Conservation (phyloP, 106 monocot genomes). For the Acorus gramineus region DNA sequence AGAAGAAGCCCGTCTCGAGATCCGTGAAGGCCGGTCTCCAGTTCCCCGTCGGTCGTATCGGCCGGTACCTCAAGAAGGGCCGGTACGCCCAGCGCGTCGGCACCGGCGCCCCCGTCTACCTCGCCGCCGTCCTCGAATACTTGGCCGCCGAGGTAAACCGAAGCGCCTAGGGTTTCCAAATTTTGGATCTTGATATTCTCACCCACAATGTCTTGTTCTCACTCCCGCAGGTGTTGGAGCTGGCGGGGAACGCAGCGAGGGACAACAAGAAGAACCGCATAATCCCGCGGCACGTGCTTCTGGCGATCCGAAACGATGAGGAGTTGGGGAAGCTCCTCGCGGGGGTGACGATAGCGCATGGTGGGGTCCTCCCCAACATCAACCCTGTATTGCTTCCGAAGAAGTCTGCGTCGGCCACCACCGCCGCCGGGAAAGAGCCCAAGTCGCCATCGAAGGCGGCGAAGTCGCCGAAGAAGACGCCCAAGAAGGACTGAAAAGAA, state of each 20-base stretch:
- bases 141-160: slow-evolving; percentile 52
- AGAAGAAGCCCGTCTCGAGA: slow-evolving; percentile 30
- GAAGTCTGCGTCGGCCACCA: slow-evolving; percentile 10
- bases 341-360: slow-evolving; percentile 36
- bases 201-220: not conserved
- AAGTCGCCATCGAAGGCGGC: slow-evolving; percentile 17
- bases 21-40: slow-evolving; percentile 42
- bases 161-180: not conserved
- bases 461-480: slow-evolving; percentile 24
- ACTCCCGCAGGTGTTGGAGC: slow-evolving; percentile 7
- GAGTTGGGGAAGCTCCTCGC: slow-evolving; percentile 29
- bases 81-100: slow-evolving; percentile 53
- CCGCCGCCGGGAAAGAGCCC: slow-evolving; percentile 8
- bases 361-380: slow-evolving; percentile 49
- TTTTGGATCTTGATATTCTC: too few relatives aligned
- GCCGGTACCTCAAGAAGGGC: slow-evolving; percentile 60
- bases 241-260: slow-evolving; percentile 11
- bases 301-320: slow-evolving; percentile 34
- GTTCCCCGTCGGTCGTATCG: slow-evolving; percentile 68
- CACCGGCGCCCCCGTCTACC: slow-evolving; percentile 59
- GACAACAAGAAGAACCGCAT: slow-evolving; percentile 21
- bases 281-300: slow-evolving; percentile 14
- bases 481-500: too few relatives aligned
- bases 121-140: slow-evolving; percentile 79
- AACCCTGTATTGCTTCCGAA: slow-evolving; percentile 47